A percentile compares a stretch with the other conserved stretches of the same genome.
Conservation (phyloP, 768 basidiomycete species). For the Rickenella mellea region DNA sequence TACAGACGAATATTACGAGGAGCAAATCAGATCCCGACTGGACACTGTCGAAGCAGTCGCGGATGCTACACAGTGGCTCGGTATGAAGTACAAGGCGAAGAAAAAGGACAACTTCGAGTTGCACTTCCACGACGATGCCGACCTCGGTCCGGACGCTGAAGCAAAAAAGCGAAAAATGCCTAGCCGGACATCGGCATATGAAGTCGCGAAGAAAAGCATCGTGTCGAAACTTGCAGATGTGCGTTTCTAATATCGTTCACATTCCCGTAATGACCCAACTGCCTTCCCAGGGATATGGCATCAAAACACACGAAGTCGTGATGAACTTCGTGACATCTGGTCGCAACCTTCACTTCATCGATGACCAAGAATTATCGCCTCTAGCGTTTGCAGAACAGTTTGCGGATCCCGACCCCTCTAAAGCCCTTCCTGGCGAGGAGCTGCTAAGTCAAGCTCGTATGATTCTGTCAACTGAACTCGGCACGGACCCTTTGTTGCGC, state of each 20-base stretch:
- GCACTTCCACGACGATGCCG: slow-evolving; percentile 66
- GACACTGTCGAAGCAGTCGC: slow-evolving; percentile 84
- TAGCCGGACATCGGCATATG: slow-evolving; percentile 76
- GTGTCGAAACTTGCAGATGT: slow-evolving; percentile 77
- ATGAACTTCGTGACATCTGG: slow-evolving; percentile 57
- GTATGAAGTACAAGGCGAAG: slow-evolving; percentile 72
- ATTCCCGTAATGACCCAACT: slow-evolving; percentile 5
- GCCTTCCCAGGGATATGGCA: slow-evolving; percentile 64
- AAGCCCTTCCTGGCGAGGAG: slow-evolving; percentile 53
- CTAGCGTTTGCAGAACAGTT: slow-evolving; percentile 80
- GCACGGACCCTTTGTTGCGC: slow-evolving; percentile 84
- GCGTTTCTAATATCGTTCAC: slow-evolving; percentile 14
- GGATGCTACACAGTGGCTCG: slow-evolving; percentile 87
- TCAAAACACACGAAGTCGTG: slow-evolving; percentile 76
- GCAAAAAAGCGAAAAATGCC: slow-evolving; percentile 69
- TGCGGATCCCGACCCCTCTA: slow-evolving; percentile 54
- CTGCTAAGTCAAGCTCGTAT: slow-evolving; percentile 66
- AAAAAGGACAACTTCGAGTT: slow-evolving; percentile 53
- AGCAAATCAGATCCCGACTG: slow-evolving; percentile 53
- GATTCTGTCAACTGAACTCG: slow-evolving; percentile 83
- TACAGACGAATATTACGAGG: slow-evolving; percentile 68
- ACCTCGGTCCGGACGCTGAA: slow-evolving; percentile 29
- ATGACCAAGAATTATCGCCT: slow-evolving; percentile 78
- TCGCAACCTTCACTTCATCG: slow-evolving; percentile 56
- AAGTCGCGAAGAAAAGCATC: slow-evolving; percentile 71